Base-by-base conservation (phyloP, 805 yeast genomes). In the Blastobotrys terrestris region DNA sequence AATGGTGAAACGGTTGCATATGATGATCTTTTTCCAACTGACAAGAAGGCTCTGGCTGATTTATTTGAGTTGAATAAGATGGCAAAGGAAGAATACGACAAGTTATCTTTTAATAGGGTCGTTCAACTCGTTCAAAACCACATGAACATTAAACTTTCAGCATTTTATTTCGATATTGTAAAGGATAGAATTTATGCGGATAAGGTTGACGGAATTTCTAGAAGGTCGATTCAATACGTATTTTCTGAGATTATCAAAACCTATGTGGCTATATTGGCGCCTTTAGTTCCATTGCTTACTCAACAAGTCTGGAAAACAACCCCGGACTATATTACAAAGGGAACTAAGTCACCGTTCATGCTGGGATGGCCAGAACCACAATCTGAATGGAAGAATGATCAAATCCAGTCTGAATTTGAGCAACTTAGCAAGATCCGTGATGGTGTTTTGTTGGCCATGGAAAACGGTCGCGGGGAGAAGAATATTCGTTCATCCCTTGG, bases 121-220 rank as follows among this genome's bases (percentile, higher is more conserved):
- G 76, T 89, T 26, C 84, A 84, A 54, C 78, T 77, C 3, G 61
- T 90, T 8, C 84, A 85, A 58, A 77, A 79, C 52, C 90, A 88
- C 63, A 76, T 90, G 75, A 88, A 85, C 62, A 77, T 79, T 19
- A 83, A 81, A 18, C 74, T 91, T 52, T 89, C 97, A 18, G 80
- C 97, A 0, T 72, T 84, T 31, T 94, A 92, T 68, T 90, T 94
- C 67, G 96, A 89, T 63, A 77, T 87, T 26, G 79, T 85, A 41
- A 94, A 94, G 63, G 98, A 94, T 63, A 73, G 85, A 48, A 73
- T 94, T 15, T 94, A 94, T 66, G 85, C 96, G 0, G 94, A 87
- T 55, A 57, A 67, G 0, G 49, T 60, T 0, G 66, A 68, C 26
- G 78, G 85, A 0, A 44, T 63, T 1, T 72, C 77, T 15, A 76